Base-by-base conservation (phyloP, 805 yeast species). In the Jamesozyma jinghongensis region DNA sequence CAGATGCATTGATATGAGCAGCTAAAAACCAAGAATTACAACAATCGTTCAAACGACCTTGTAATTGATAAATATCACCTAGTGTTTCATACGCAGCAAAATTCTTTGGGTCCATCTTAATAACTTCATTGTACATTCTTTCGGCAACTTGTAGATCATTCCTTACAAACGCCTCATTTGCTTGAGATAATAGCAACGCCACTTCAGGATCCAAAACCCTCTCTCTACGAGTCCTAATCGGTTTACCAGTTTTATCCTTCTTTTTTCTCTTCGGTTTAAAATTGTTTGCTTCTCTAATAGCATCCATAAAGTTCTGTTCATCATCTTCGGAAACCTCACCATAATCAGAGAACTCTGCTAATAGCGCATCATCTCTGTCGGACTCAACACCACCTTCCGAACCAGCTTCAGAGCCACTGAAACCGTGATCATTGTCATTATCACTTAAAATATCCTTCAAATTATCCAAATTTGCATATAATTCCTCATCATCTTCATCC, bases 71-170 rank as follows among this genome's bases (percentile, higher is more conserved):
- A 36, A 90, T 83, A 53, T 85, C 95, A 36, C 96, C 97, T 34
- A 87, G 63, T 0, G 94, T 83, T 52, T 83, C 81, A 67, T 88
- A 88, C 0, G 96, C 96, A 34, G 83, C 77, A 58, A 76, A 81
- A 56, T 84, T 82, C 48, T 75, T 74, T 12, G 85, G 80, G 54
- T 87, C 95, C 40, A 78, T 69, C 50, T 79, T 77, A 44, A 90
- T 79, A 11, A 86, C 94, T 45, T 76, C 85, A 49, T 69, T 65
- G 60, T 73, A 88, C 37, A 71, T 56, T 38, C 72, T 63, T 49
- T 75, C 71, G 0, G 94, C 90, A 1, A 64, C 68, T 25, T 70
- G 74, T 16, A 74, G 69, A 51, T 82, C 81, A 37, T 71, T 71
- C 25, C 72, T 56, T 1, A 83, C 94, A 67, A 80, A 87, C 0